Evolutionary conservation across 441 rosid genomes (phyloP).

Genomic region (Iberis amara): DNA sequence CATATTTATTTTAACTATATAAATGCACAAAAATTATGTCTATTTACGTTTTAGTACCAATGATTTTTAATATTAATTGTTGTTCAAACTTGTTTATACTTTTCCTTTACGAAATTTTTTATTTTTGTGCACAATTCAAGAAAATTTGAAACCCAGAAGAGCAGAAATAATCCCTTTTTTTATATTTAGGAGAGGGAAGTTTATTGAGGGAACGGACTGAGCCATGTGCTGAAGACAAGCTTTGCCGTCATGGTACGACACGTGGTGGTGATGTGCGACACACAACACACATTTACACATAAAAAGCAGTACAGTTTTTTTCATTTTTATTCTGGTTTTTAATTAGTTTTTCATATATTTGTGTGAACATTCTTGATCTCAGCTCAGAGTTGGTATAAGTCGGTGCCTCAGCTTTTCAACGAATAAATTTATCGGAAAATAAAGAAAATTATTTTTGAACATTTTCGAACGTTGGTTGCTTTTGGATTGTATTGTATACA

Average conservation of each 20-base stretch:
- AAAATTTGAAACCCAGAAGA: too few relatives aligned
- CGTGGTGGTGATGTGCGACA: constrained; percentile 24
- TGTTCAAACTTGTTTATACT: too few relatives aligned
- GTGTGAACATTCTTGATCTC: constrained; percentile 29
- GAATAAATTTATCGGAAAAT: neutral
- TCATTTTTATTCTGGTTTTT: neutral
- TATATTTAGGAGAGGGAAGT: too few relatives aligned
- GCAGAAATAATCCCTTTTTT: too few relatives aligned
- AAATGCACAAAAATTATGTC: too few relatives aligned
- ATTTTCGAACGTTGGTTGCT: constrained; percentile 17
- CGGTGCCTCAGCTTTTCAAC: constrained; percentile 31
- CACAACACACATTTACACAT: constrained; percentile 27
- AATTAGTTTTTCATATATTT: constrained; percentile 4
- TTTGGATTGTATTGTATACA: constrained; percentile 10
- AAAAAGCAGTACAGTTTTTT: constrained; percentile 13
- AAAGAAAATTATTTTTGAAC: neutral
- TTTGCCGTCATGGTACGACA: constrained; percentile 36
- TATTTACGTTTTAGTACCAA: too few relatives aligned
- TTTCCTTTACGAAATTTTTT: too few relatives aligned
- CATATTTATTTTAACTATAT: too few relatives aligned
- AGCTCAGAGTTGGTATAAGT: constrained; percentile 26
- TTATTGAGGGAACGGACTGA: constrained; percentile 1
- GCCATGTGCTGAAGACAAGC: constrained; percentile 32
- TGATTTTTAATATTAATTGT: too few relatives aligned
- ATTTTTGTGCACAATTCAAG: too few relatives aligned